phyloP scores from a whole-genome alignment of 257 asterid species.

The Nicotiana tomentosiformis region DNA sequence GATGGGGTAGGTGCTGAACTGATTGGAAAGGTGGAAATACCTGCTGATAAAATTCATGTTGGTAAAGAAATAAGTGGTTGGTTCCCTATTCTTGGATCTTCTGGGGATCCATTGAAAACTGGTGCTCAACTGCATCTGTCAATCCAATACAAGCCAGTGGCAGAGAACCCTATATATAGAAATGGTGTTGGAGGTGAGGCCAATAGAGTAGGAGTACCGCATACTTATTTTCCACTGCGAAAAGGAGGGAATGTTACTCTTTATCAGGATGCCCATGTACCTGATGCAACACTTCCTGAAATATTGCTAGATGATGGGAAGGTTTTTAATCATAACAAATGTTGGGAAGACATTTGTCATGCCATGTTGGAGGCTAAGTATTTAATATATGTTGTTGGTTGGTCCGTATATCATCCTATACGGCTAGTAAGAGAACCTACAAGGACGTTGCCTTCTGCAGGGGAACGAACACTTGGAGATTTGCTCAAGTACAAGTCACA shows the following conservation, averaged over 20 bases:
- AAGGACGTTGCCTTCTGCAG: conserved; percentile 66
- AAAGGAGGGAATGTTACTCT: conserved; percentile 68
- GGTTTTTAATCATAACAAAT: conserved; percentile 42
- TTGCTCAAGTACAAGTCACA: conserved; percentile 85
- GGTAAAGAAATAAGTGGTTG: conserved; percentile 70
- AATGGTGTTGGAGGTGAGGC: conserved; percentile 33
- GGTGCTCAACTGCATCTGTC: conserved; percentile 51
- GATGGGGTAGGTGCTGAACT: conserved; percentile 83
- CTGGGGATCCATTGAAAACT: conserved; percentile 66
- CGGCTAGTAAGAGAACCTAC: conserved; percentile 67
- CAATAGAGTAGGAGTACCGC: conserved; percentile 35
- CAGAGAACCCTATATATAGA: conserved; percentile 33
- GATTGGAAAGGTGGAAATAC: conserved; percentile 59
- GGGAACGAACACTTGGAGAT: conserved; percentile 75
- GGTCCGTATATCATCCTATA: conserved; percentile 71
- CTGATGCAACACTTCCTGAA: conserved; percentile 59
- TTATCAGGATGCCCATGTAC: conserved; percentile 79
- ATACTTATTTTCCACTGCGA: conserved; percentile 72
- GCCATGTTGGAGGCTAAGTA: conserved; percentile 74
- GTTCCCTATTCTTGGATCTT: conserved; percentile 63
- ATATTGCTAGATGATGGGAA: conserved; percentile 34
- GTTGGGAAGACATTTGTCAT: conserved; percentile 82
- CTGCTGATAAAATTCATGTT: conserved; percentile 43
- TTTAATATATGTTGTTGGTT: conserved; percentile 60
- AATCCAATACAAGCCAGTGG: conserved; percentile 51